phyloP scores from a whole-genome alignment of 441 rosid species.

The Adansonia madagascariensis region DNA sequence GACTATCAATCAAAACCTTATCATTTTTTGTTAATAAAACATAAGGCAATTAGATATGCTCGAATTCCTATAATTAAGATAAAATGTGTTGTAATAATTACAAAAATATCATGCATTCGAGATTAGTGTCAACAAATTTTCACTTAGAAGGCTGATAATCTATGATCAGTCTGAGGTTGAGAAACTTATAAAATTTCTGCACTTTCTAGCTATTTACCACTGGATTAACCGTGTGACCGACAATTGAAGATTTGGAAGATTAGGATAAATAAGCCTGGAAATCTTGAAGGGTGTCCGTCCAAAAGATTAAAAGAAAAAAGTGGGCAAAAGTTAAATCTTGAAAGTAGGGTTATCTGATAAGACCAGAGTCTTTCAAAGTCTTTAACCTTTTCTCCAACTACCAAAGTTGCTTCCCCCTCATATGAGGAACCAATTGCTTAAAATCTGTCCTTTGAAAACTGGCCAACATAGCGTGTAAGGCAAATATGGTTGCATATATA shows the following conservation, averaged over 20 bases:
- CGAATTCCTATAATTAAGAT: too few relatives aligned
- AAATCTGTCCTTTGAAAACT: slow-evolving; percentile 23
- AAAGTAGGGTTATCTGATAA: slow-evolving; percentile 18
- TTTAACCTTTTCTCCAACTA: neutral
- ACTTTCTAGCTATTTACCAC: neutral
- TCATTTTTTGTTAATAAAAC: neutral
- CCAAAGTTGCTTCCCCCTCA: slow-evolving; percentile 2
- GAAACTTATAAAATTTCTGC: too few relatives aligned
- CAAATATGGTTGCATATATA: slow-evolving; percentile 20
- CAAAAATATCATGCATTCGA: slow-evolving; percentile 1
- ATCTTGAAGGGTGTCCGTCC: neutral
- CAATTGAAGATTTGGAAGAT: neutral
- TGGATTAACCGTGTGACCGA: slow-evolving; percentile 11
- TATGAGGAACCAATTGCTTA: slow-evolving; percentile 24
- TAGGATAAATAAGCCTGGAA: neutral
- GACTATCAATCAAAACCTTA: neutral
- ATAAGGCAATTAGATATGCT: neutral
- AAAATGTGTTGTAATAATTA: too few relatives aligned
- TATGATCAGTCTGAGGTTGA: neutral
- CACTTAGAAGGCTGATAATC: neutral
- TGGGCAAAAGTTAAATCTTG: neutral
- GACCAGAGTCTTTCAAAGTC: neutral
- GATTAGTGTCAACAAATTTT: slow-evolving; percentile 1
- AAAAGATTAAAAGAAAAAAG: neutral
- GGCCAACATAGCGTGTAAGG: slow-evolving; percentile 35